These are phyloP conservation scores for Geotrichum citri-aurantii DNA, from an alignment of 1,139 yeast species.

Conservation along the genomic window DNA sequence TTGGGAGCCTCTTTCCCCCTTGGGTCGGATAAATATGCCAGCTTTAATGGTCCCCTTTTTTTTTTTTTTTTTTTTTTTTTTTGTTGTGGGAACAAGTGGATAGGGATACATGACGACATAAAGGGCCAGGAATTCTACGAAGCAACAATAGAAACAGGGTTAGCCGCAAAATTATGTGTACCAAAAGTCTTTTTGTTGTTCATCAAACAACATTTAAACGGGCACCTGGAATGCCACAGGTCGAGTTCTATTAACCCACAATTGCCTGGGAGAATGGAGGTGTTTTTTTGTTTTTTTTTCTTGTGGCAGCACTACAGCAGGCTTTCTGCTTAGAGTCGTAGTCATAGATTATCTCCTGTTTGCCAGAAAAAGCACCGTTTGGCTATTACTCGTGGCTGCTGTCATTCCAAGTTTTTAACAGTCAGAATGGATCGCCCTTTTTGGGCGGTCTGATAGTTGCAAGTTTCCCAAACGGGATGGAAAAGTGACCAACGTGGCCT, in stretches of 20 bases:
- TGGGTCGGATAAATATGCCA: background rate
- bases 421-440: background rate
- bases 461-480: background rate
- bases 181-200: background rate
- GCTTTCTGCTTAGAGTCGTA: background rate
- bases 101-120: background rate
- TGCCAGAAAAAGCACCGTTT: background rate
- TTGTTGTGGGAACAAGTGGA: background rate
- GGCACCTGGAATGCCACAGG: background rate
- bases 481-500: background rate
- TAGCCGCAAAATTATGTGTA: background rate
- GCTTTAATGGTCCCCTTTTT: background rate
- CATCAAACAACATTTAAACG: background rate
- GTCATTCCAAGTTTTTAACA: background rate
- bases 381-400: background rate
- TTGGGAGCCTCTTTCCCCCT: background rate
- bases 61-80: too few species aligned
- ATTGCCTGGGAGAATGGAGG: too few species aligned
- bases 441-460: background rate
- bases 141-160: background rate
- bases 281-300: too few species aligned
- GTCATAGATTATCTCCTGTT: too few species aligned
- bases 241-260: background rate
- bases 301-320: background rate
- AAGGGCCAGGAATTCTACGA: background rate